phyloP scores from a whole-genome alignment of 2,329 filamentous ascomycete genomes.

The Phaeosphaeriaceae sp. region DNA sequence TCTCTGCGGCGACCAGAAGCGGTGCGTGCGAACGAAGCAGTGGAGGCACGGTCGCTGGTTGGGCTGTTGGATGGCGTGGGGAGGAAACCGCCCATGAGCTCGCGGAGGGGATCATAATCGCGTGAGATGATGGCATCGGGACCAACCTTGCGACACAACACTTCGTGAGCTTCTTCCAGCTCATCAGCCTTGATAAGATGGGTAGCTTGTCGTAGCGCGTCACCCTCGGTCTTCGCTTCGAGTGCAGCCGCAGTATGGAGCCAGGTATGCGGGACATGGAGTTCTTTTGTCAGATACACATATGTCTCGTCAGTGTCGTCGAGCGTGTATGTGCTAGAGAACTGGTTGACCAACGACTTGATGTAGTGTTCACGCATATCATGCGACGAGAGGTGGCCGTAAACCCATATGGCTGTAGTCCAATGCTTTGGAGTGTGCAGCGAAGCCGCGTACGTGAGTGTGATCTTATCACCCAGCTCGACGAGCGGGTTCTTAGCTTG shows the following conservation, averaged over 20 bases:
- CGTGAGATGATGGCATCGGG: slow-evolving; percentile 82
- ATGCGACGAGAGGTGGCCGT: slow-evolving; percentile 74
- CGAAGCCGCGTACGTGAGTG: slow-evolving; percentile 53
- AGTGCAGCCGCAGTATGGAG: slow-evolving; percentile 87
- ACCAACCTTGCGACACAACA: slow-evolving; percentile 81
- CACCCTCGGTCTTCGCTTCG: slow-evolving; percentile 75
- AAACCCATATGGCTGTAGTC: slow-evolving; percentile 71
- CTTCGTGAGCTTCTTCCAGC: slow-evolving; percentile 81
- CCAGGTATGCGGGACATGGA: slow-evolving; percentile 78
- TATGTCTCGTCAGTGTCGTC: slow-evolving; percentile 64
- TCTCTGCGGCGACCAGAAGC: slow-evolving; percentile 22
- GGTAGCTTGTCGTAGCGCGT: slow-evolving; percentile 64
- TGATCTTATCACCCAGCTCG: slow-evolving; percentile 62
- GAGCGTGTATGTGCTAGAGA: slow-evolving; percentile 70
- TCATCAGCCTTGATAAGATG: slow-evolving; percentile 81
- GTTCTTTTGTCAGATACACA: slow-evolving; percentile 65
- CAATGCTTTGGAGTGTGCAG: slow-evolving; percentile 45
- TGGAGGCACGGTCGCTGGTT: slow-evolving; percentile 15
- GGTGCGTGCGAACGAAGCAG: slow-evolving; percentile 9
- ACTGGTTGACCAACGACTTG: slow-evolving; percentile 64
- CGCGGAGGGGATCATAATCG: slow-evolving; percentile 74
- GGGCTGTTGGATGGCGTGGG: slow-evolving; percentile 52
- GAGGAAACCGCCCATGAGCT: slow-evolving; percentile 74
- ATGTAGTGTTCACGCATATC: slow-evolving; percentile 74
- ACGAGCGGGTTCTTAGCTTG: slow-evolving; percentile 65